Evolutionary conservation across 176 grass and related monocot genomes (phyloP), one percentile per base, ranked within the genome.

Genomic region (Puya raimondii): DNA sequence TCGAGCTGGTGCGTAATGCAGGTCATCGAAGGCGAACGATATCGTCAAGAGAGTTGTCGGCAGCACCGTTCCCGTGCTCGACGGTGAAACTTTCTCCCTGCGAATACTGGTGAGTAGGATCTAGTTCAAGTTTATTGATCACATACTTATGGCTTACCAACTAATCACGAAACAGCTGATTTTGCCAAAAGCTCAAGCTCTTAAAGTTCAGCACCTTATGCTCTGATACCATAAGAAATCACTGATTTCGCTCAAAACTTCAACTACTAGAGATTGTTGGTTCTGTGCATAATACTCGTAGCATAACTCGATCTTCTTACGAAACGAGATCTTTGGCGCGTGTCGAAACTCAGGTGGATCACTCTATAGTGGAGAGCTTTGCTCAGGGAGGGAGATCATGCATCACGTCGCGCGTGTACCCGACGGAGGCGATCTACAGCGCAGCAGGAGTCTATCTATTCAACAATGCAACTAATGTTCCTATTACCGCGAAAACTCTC

Each of bases 361-460:
- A 97, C 72, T 97, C 93, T 21, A 97, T 97, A 11, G 80, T 97
- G 0, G 93, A 97, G 64, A 89, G 89, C 69, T 97, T 97, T 69
- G 93, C 79, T 9, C 84, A 88, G 83, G 77, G 74, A 0, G 93
- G 93, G 0, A 88, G 93, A 47, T 51, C 86, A 0, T 87, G 82
- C 0, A 91, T 80, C 3, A 97, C 93, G 2, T 97, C 93, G 11
- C 86, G 93, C 0, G 89, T 92, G 15, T 97, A 97, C 72, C 93
- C 93, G 1, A 92, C 93, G 0, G 82, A 87, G 76, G 89, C 89
- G 27, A 90, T 97, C 51, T 87, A 97, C 53, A 63, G 70, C 23
- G 83, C 80, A 20, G 81, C 93, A 4, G 90, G 84, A 7, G 68
- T 92, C 14, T 92, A 77, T 70, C 84, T 97, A 7, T 97, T 97